These are phyloP conservation scores for Vitis rotundifolia DNA, from an alignment of 164 flowering plant genomes.

Conservation along the genomic window DNA sequence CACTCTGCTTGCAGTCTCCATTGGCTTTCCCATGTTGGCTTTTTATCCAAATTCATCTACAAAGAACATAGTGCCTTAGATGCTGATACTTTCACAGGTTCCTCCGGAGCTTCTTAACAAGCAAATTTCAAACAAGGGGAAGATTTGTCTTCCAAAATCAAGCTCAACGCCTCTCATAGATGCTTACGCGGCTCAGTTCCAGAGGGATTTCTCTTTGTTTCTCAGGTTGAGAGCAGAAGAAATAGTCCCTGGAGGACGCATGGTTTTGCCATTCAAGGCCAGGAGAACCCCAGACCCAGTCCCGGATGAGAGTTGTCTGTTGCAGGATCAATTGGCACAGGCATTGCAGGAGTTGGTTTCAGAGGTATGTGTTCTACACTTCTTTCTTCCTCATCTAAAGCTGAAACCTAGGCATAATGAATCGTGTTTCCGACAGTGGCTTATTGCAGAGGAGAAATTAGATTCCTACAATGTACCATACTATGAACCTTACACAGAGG, in stretches of 20 bases:
- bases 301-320: constrained; percentile 17
- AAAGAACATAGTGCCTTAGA: too few relatives aligned
- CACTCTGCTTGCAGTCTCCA: constrained; percentile 19
- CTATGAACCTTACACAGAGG: constrained; percentile 18
- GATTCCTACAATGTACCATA: constrained; percentile 20
- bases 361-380: constrained; percentile 16
- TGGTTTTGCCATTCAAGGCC: constrained; percentile 32
- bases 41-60: too few relatives aligned
- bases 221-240: constrained; percentile 29
- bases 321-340: constrained; percentile 29
- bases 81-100: constrained; percentile 3
- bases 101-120: constrained; percentile 8
- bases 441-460: constrained; percentile 13
- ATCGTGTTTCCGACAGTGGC: constrained; percentile 3
- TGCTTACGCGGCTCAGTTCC: constrained; percentile 21
- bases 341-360: constrained; percentile 24
- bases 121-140: constrained; percentile 16
- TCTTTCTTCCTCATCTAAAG: too few relatives aligned
- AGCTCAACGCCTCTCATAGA: constrained; percentile 11
- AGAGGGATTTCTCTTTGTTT: constrained; percentile 30
- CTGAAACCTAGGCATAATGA: too few relatives aligned
- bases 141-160: constrained; percentile 14
- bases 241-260: constrained; percentile 29
- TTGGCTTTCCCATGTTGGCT: constrained; percentile 22
- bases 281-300: constrained; percentile 24